Conservation (phyloP, 352 stramenopile species). For the Phytophthora aleatoria region DNA sequence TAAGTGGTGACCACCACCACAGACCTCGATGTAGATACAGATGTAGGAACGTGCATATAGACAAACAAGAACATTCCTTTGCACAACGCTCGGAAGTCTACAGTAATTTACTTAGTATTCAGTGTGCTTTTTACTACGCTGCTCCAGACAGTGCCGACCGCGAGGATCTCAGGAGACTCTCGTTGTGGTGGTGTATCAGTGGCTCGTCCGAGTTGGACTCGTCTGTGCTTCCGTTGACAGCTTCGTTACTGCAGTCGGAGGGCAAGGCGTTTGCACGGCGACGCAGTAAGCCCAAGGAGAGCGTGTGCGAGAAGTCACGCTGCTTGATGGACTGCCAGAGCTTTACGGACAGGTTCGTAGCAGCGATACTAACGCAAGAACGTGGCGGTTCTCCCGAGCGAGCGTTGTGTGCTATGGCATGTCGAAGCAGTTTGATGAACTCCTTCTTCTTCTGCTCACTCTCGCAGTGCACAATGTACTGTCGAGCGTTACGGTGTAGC, state of each 20-base stretch:
- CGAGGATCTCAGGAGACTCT: slow-evolving; percentile 24
- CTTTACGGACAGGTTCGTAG: slow-evolving; percentile 23
- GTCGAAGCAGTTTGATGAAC: slow-evolving; percentile 40
- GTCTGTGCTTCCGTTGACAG: slow-evolving; percentile 19
- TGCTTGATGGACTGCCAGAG: slow-evolving; percentile 37
- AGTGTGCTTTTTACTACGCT: background rate
- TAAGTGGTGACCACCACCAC: background rate
- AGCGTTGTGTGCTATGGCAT: slow-evolving; percentile 36
- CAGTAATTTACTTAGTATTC: too few relatives aligned
- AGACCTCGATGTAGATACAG: slow-evolving; percentile 29
- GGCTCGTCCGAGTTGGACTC: slow-evolving; percentile 18
- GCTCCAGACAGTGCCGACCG: slow-evolving; percentile 19
- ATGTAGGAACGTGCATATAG: slow-evolving; percentile 35
- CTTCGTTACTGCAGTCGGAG: slow-evolving; percentile 2
- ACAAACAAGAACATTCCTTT: slow-evolving; percentile 10
- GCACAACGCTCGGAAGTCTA: too few relatives aligned
- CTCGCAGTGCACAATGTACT: slow-evolving; percentile 56
- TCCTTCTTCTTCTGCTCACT: slow-evolving; percentile 38
- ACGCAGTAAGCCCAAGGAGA: slow-evolving; percentile 15
- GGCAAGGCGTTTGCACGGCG: slow-evolving; percentile 4
- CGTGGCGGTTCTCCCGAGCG: slow-evolving; percentile 15
- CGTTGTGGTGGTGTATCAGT: slow-evolving; percentile 3
- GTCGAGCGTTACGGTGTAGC: slow-evolving; percentile 37
- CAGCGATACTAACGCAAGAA: slow-evolving; percentile 7
- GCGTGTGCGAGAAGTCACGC: slow-evolving; percentile 25